Base-by-base conservation (phyloP, 2,329 filamentous ascomycete genomes). In the Fusarium palustre region DNA sequence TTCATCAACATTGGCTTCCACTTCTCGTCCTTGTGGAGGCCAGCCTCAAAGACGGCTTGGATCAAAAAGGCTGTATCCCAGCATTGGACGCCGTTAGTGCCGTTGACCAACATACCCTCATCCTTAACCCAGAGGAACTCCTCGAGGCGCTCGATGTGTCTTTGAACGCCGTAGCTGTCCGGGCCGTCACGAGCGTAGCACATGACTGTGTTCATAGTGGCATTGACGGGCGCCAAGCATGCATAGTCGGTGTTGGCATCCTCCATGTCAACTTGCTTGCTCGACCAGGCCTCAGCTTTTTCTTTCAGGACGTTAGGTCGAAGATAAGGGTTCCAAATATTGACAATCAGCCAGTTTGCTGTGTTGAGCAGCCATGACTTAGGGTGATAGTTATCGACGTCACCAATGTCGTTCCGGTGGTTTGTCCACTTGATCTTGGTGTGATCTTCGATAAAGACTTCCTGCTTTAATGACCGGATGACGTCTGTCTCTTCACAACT, bases 51-150 rank as follows among this genome's bases (percentile, higher is more conserved):
- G 8, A 92, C 88, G 1, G 92, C 91, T 78, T 97, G 94, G 34
- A 97, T 93, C 20, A 91, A 82, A 76, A 98, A 98, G 1, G 94
- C 87, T 0, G 96, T 99, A 77, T 99, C 96, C 96, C 96, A 99
- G 69, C 90, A 92, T 79, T 99, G 96, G 2, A 98, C 94, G n/a
- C 96, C 96, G 72, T 99, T 98, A 11, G 96, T 99, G 38, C 96
- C 96, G 74, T 97, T 97, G 80, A 91, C 91, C 48, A 98, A 85
- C 92, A 99, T 93, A 8, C 96, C 96, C 77, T 97, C 94, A 34
- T 90, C 79, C 68, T 97, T 97, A 50, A 99, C 85, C 94, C 96
- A 99, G 31, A 99, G 80, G 66, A 91, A 97, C 74, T 99, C 96
- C 43, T 92, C 86, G 15, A 97, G 80, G 5, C 93, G 88, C 74